Percentiles rank a stretch among this genome's conserved stretches.
Conservation (phyloP, 495 filamentous ascomycete genomes). For the Penicillium soppii region DNA sequence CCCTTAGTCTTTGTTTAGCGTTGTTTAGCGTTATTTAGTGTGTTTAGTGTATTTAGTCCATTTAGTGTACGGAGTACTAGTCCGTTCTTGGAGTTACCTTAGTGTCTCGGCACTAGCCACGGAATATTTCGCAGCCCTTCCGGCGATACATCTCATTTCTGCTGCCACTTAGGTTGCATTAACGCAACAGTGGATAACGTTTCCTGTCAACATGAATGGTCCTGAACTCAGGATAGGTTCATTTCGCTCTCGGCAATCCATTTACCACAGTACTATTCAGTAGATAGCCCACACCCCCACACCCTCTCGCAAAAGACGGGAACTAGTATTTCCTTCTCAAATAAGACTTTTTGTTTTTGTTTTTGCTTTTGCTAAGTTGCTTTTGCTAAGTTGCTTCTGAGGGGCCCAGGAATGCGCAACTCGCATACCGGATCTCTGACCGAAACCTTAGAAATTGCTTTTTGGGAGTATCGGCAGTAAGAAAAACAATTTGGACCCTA, state of each 20-base stretch:
- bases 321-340: too few relatives aligned
- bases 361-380: too few relatives aligned
- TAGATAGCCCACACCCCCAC: too few relatives aligned
- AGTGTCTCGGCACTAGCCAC: not conserved
- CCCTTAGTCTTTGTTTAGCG: not conserved
- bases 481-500: not conserved
- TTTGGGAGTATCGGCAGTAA: too few relatives aligned
- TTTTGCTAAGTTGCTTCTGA: not conserved
- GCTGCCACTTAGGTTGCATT: not conserved
- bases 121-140: not conserved
- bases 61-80: too few relatives aligned
- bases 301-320: too few relatives aligned
- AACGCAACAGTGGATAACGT: not conserved
- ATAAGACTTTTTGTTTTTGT: too few relatives aligned
- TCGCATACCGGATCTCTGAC: conserved; percentile 1
- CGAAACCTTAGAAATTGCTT: not conserved
- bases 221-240: not conserved
- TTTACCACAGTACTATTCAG: too few relatives aligned
- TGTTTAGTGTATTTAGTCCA: not conserved
- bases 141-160: not conserved
- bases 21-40: not conserved
- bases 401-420: not conserved
- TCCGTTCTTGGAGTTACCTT: too few relatives aligned
- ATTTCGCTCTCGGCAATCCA: not conserved
- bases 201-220: not conserved